Base-by-base conservation (phyloP, 768 basidiomycete species). In the Pulveroboletus ravenelii region DNA sequence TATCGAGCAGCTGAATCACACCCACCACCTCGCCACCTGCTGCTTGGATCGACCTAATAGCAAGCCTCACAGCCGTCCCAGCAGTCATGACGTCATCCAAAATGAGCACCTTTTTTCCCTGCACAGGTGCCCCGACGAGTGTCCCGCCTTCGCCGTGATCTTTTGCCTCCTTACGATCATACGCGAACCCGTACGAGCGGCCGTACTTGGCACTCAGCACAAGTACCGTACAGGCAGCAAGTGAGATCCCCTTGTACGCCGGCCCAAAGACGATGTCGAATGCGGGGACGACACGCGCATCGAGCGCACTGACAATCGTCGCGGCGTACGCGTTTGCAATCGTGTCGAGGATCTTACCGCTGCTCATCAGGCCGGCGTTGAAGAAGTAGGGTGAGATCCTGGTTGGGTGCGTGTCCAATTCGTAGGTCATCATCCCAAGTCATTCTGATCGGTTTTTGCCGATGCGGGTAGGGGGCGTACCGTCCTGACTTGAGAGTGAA, bases 81-180 rank as follows among this genome's bases (percentile, higher is more conserved):
- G 86, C 80, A 2, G 96, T 98, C 77, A 97, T 91, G 46, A 99
- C 96, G 58, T 99, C 95, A 74, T 99, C 95, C 31, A 98, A 75
- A 40, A 98, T 80, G 45, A 98, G 80, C 3, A 98, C 89, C 44
- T 78, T 75, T 65, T 88, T 85, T 20, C 87, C 91, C 47, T 78
- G 72, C n/a, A 96, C 78, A 3, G 87, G 72, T 3, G 87, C 84
- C 18, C 95, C 96, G 53, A 99, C 93, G 64, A 95, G 79, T 44
- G 78, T 76, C 0, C 95, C 95, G 5, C 96, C 95, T 67, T 99
- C 95, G 5, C 95, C 95, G 61, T 99, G 95, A 55, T 89, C 88
- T 67, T 99, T 99, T 20, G 75, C 84, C 68, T 99, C 95, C 70
- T 99, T 99, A 41, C 95, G 81, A 64, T 97, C 93, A 60, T 93